phyloP scores from a whole-genome alignment of 805 yeast genomes.

The Ogataea zsoltii region DNA sequence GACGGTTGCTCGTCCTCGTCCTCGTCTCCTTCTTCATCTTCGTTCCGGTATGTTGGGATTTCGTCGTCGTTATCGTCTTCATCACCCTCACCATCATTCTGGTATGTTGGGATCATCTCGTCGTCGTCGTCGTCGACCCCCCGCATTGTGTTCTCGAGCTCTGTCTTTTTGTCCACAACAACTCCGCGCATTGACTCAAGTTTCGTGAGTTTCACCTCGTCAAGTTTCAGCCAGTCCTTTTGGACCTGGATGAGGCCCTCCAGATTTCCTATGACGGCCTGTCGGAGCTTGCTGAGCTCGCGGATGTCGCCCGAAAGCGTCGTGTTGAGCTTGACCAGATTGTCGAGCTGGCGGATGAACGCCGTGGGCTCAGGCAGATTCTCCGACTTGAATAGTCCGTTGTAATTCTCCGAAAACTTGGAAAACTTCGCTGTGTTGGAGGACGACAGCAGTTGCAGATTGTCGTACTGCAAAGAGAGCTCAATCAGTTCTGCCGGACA shows the following conservation, averaged over 20 bases:
- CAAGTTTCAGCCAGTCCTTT: conserved; percentile 33
- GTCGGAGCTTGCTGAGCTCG: conserved; percentile 22
- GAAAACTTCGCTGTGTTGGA: conserved; percentile 20
- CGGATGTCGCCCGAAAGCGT: conserved; percentile 14
- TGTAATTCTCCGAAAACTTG: conserved; percentile 25
- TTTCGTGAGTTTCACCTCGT: conserved; percentile 23
- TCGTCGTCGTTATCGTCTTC: conserved; percentile 22
- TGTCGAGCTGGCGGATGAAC: conserved; percentile 27
- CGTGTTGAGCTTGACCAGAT: conserved; percentile 15
- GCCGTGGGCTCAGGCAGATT: conserved; percentile 34
- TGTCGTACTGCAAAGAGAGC: conserved; percentile 25
- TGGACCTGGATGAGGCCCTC: conserved; percentile 30
- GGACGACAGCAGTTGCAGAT: conserved; percentile 24
- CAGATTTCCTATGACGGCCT: conserved; percentile 26
- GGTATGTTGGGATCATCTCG: conserved; percentile 22
- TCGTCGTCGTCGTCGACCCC: conserved; percentile 19
- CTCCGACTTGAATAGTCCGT: conserved; percentile 29
- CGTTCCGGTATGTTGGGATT: conserved; percentile 16
- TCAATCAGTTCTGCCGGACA: conserved; percentile 29
- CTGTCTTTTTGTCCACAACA: conserved; percentile 24
- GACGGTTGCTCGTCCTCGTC: neutral
- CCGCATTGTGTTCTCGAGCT: conserved; percentile 27
- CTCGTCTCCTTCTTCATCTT: neutral
- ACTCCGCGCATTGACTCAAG: conserved; percentile 17
- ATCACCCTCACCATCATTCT: conserved; percentile 11